Conservation (phyloP, 2,329 filamentous ascomycete genomes). For the Epichloe coenophiala region DNA sequence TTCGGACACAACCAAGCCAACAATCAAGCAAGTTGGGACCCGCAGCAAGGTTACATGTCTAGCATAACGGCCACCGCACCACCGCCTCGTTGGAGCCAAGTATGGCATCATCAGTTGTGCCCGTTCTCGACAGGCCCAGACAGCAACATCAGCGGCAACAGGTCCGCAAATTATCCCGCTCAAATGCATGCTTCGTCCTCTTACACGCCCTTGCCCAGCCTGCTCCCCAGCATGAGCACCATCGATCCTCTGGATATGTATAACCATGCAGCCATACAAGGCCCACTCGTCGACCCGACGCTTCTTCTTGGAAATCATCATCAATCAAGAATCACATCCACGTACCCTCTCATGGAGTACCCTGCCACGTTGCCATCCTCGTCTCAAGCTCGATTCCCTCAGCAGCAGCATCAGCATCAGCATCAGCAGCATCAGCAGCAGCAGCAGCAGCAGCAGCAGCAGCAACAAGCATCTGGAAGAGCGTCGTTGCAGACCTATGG, state of each 20-base stretch:
- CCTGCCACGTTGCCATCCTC: neutral
- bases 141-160: neutral
- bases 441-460: neutral
- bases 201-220: neutral
- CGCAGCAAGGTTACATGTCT: neutral
- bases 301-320: neutral
- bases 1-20: neutral
- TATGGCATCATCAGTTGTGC: neutral
- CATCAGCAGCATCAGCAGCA: too few species aligned
- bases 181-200: neutral
- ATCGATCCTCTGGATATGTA: neutral
- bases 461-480: neutral
- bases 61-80: neutral
- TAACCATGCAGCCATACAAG: neutral
- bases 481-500: neutral
- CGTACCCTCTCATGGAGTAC: neutral
- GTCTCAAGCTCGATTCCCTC: neutral
- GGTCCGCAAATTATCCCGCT: neutral
- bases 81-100: neutral
- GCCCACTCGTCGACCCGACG: neutral
- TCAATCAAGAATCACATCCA: neutral
- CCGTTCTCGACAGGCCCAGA: neutral
- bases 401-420: accelerated
- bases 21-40: neutral
- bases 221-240: neutral